Evolutionary conservation across 2,329 filamentous ascomycete genomes (phyloP), one percentile per base, ranked within the genome.

Genomic region (Exserohilum rostratum): DNA sequence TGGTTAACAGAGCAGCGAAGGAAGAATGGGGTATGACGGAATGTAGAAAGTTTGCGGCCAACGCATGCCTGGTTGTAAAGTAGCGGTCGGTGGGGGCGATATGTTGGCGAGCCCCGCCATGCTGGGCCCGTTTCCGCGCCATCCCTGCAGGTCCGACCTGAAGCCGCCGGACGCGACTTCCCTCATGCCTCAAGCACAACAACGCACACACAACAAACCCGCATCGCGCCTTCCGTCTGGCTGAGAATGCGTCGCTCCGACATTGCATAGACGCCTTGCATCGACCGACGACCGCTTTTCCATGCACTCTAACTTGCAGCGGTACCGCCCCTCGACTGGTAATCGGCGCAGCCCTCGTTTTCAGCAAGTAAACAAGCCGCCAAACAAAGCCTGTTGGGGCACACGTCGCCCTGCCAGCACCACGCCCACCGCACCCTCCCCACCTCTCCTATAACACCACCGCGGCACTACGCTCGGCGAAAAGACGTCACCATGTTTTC

Each of bases 291-390:
- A 49, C 10, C 25, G 13, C 20, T 37, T 29, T 22, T 20, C 27
- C 25, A 30, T 15, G 31, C 31, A 12, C 22, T 7, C 22, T 10
- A 17, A 30, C 18, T 33, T 17, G 40, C 48, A 33, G 9, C 20
- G 2, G 15, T 49, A 43, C 40, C 17, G 37, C 53, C 17, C 25
- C 30, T 13, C 12, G 30, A 53, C 47, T 29, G 25, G 37, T 53
- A 51, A 29, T 46, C 46, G 31, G 18, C 37, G 18, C 48, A 37
- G 53, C 66, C 45, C 53, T 69, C 61, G 58, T 59, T 66, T 60
- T 56, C 15, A 46, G 48, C 33, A 20, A 53, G 68, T 73, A 74
- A 75, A 74, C 70, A 73, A 71, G 50, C 58, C 53, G 52, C 66
- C 64, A 72, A 74, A 73, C 70, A 73, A 68, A 58, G 25, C 15